Conservation (phyloP, 129 eudicot species). For the Tanacetum coccineum region DNA sequence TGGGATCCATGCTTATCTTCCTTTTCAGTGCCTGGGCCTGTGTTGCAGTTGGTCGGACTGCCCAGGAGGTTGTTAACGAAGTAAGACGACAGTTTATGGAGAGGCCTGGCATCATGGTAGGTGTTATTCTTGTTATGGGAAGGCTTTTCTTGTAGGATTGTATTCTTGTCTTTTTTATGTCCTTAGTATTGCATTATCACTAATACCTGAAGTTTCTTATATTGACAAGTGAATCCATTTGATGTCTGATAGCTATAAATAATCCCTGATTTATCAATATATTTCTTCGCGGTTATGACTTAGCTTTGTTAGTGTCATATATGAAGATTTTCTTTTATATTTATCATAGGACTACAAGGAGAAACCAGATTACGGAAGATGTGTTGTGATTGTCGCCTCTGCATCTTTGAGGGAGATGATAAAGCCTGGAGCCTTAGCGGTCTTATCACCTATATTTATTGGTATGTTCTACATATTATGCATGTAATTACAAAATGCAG, state of each 20-base stretch:
- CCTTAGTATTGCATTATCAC: not conserved
- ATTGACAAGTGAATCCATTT: not conserved
- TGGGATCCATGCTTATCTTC: no score
- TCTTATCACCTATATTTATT: slow-evolving; percentile 73
- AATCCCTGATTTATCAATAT: not conserved
- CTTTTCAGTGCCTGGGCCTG: slow-evolving; percentile 51
- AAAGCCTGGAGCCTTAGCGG: slow-evolving; percentile 93
- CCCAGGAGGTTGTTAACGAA: slow-evolving; percentile 96
- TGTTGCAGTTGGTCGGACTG: slow-evolving; percentile 94
- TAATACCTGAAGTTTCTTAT: not conserved
- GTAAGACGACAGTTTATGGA: slow-evolving; percentile 94
- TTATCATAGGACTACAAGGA: slow-evolving; percentile 73
- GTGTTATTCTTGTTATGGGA: slow-evolving; percentile 14
- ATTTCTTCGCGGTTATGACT: slow-evolving; percentile 6
- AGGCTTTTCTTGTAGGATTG: slow-evolving; percentile 8
- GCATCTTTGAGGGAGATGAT: slow-evolving; percentile 99
- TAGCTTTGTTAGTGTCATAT: not conserved
- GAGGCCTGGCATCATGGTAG: slow-evolving; percentile 98
- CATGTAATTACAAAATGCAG: no score
- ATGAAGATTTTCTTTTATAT: not conserved
- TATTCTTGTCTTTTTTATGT: not conserved
- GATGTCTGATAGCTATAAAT: not conserved
- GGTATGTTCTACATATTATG: slow-evolving; percentile 42
- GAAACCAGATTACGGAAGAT: slow-evolving; percentile 90
- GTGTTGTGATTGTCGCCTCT: slow-evolving; percentile 91